Percentiles rank a stretch among this genome's conserved stretches.
Evolutionary conservation across 495 filamentous ascomycete genomes (phyloP).

Genomic region (Aspergillus leporis): DNA sequence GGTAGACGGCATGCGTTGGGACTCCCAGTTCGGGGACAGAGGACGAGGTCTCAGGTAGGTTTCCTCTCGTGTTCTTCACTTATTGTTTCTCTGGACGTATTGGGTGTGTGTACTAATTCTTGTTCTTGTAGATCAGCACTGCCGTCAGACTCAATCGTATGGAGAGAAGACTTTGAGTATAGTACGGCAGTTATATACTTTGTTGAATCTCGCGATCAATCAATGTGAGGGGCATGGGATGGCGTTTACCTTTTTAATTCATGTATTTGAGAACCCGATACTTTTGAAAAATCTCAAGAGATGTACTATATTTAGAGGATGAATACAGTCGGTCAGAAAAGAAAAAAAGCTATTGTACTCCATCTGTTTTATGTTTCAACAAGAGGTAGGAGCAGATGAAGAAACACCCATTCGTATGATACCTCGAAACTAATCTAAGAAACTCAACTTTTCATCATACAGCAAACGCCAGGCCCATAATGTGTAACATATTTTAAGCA

Average conservation of each 20-base stretch:
- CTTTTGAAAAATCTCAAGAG: conserved; percentile 5
- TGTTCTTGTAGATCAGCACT: conserved; percentile 60
- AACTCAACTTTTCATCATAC: conserved; percentile 37
- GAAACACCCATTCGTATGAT: conserved; percentile 2
- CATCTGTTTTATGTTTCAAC: not conserved
- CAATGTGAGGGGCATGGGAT: conserved; percentile 37
- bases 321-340: conserved; percentile 2
- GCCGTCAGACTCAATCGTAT: conserved; percentile 78
- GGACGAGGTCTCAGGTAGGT: conserved; percentile 73
- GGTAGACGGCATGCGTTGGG: conserved; percentile 89
- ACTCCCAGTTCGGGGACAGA: conserved; percentile 84
- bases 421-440: conserved; percentile 16
- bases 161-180: conserved; percentile 53
- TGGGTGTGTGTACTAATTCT: conserved; percentile 10
- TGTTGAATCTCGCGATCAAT: conserved; percentile 24
- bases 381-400: conserved; percentile 14
- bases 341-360: conserved; percentile 8
- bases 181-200: conserved; percentile 11
- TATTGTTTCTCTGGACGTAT: conserved; percentile 3
- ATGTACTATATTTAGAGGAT: conserved; percentile 35
- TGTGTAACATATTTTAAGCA: conserved; percentile 31
- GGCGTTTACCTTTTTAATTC: conserved; percentile 40
- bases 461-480: conserved; percentile 38
- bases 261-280: conserved; percentile 24
- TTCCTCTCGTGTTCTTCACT: conserved; percentile 1